Base-by-base conservation (phyloP, 441 rosid genomes). In the Adansonia gregorii region DNA sequence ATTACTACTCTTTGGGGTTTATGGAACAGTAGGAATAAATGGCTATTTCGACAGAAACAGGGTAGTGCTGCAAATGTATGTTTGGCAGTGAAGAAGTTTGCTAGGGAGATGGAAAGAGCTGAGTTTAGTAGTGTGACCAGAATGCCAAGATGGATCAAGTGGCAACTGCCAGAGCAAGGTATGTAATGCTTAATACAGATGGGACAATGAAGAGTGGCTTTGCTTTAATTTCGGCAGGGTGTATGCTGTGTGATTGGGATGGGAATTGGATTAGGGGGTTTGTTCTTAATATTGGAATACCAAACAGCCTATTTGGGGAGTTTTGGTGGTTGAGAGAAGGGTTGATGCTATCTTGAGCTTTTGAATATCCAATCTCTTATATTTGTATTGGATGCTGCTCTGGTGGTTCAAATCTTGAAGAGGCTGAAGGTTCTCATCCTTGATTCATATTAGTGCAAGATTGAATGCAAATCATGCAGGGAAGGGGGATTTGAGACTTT, bases 61-160 rank as follows among this genome's bases (percentile, higher is more conserved):
- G 61, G 19, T 56, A 56, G 27, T 19, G 61, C 27, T 56, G 61
- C 61, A 56, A 56, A 56, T 56, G 27, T 56, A 19, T 56, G 5
- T 56, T 56, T 19, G 22, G 3, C 7, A 3, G 11, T 8, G 5
- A 55, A 55, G 59, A 17, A 55, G 59, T 55, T 55, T n/a, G 59
- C 59, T 17, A 55, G n/a, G 22, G 22, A n/a, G 61, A 10, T 56
- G 61, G 12, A 22, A 7, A 19, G 27, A 56, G 61, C 12, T 56
- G 61, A 24, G 61, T 19, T 56, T 56, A 56, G 19, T 56, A 56
- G 61, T 55, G 59, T 56, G 24, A 56, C 24, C 20, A 19, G 61
- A 55, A 17, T 55, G 59, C 59, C 61, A 19, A 56, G 11, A 56
- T 56, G 61, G 61, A 56, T 56, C 61, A 56, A 56, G 61, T 56